Evolutionary conservation across 2,329 filamentous ascomycete species (phyloP).

Genomic region (Cytospora piceicola): DNA sequence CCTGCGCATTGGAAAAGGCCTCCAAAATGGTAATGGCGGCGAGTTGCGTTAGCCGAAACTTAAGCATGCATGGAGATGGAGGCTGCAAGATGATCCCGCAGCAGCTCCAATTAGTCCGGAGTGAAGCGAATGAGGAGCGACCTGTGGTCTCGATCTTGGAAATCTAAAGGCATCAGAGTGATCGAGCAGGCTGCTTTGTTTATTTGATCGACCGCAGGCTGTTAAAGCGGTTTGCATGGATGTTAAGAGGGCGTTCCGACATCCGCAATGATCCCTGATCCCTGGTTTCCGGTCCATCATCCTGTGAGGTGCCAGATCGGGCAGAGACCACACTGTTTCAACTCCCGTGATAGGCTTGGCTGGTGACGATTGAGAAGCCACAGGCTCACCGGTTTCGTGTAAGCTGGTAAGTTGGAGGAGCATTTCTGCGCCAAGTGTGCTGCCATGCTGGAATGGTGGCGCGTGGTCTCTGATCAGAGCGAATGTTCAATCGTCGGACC

Average conservation of each 20-base stretch:
- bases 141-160: background rate
- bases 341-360: conserved; percentile 9
- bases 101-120: background rate
- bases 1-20: background rate
- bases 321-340: conserved; percentile 10
- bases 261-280: conserved; percentile 15
- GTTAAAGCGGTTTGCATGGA: background rate
- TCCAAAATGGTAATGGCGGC: background rate
- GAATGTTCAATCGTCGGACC: background rate
- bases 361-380: conserved; percentile 19
- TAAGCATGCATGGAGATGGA: background rate
- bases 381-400: conserved; percentile 21
- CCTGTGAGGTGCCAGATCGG: conserved; percentile 18
- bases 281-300: conserved; percentile 14
- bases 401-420: conserved; percentile 14
- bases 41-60: background rate
- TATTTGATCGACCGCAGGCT: background rate
- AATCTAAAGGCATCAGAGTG: background rate
- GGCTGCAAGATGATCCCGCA: background rate
- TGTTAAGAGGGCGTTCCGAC: conserved; percentile 7
- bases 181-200: background rate
- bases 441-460: conserved; percentile 4
- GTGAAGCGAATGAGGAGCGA: background rate
- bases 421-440: background rate
- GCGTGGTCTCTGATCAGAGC: conserved; percentile 4